Percentiles rank a stretch among this genome's conserved stretches.
Evolutionary conservation across 495 filamentous ascomycete genomes (phyloP).

Genomic region (Lasiosphaeria miniovina): DNA sequence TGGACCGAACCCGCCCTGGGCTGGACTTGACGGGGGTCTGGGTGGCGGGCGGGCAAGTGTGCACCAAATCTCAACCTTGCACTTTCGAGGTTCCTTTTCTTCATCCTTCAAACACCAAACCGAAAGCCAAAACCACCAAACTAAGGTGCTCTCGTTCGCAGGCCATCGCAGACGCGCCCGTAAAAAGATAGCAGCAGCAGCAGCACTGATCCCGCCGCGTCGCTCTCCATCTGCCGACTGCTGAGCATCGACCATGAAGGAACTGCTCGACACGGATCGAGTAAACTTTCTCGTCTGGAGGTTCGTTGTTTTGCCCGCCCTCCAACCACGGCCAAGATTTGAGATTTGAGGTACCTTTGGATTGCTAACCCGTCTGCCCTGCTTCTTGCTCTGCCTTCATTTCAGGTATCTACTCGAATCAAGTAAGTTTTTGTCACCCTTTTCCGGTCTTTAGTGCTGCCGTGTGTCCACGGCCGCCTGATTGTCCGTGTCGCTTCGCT

Average conservation of each 20-base stretch:
- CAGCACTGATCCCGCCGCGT: slow-evolving; percentile 12
- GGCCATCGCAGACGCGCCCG: slow-evolving; percentile 17
- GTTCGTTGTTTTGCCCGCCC: slow-evolving; percentile 55
- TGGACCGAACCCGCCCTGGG: slow-evolving; percentile 22
- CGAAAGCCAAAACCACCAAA: slow-evolving; percentile 22
- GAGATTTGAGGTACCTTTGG: neutral
- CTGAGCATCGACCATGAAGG: slow-evolving; percentile 49
- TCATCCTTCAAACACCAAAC: slow-evolving; percentile 18
- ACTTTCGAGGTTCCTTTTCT: slow-evolving; percentile 33
- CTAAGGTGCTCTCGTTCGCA: slow-evolving; percentile 1
- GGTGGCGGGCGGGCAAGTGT: neutral
- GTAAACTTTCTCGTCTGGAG: slow-evolving; percentile 99
- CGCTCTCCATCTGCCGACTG: slow-evolving; percentile 28
- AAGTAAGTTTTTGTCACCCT: slow-evolving; percentile 56
- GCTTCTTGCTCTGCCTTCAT: slow-evolving; percentile 14
- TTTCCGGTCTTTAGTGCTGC: slow-evolving; percentile 16
- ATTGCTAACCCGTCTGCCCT: slow-evolving; percentile 11
- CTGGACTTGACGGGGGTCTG: slow-evolving; percentile 5
- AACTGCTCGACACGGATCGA: slow-evolving; percentile 79
- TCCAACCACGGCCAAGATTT: slow-evolving; percentile 8
- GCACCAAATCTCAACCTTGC: slow-evolving; percentile 33
- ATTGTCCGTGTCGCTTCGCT: neutral
- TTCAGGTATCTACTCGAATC: slow-evolving; percentile 83
- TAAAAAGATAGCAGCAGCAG: slow-evolving; percentile 3
- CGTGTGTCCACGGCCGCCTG: slow-evolving; percentile 9